A percentile compares a stretch with the other conserved stretches of the same genome.
phyloP scores from a whole-genome alignment of 2,329 filamentous ascomycete genomes.

The Westerdykella ornata region DNA sequence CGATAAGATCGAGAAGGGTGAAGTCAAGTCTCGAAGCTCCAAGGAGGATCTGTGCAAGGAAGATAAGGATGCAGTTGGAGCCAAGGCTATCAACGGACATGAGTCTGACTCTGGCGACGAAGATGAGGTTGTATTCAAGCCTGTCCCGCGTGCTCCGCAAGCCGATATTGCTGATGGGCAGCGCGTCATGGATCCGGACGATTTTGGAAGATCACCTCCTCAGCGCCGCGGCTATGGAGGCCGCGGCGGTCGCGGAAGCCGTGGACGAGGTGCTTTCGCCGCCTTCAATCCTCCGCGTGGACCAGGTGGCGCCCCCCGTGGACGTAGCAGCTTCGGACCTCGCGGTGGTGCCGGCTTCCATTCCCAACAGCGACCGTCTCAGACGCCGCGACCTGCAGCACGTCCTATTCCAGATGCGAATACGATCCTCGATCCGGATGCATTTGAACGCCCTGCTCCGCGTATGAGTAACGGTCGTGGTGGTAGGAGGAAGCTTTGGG shows the following conservation, averaged over 20 bases:
- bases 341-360: conserved; percentile 24
- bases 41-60: conserved; percentile 12
- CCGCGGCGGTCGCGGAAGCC: conserved; percentile 18
- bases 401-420: conserved; percentile 25
- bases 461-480: conserved; percentile 28
- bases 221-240: conserved; percentile 14
- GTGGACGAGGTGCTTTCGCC: conserved; percentile 1
- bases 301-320: conserved; percentile 18
- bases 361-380: conserved; percentile 10
- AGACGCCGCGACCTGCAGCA: conserved; percentile 11
- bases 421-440: conserved; percentile 37
- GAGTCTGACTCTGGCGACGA: conserved; percentile 32
- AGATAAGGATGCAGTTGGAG: conserved; percentile 17
- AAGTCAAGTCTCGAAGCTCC: conserved; percentile 6
- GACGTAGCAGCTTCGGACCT: conserved; percentile 23
- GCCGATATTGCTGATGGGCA: conserved; percentile 22
- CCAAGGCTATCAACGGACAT: conserved; percentile 21
- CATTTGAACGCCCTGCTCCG: conserved; percentile 32
- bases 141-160: conserved; percentile 30
- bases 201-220: conserved; percentile 39
- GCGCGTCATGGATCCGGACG: conserved; percentile 44
- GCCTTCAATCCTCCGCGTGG: conserved; percentile 13
- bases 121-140: conserved; percentile 34
- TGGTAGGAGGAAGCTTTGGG: conserved; percentile 35
- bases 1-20: conserved; percentile 34